Conservation (phyloP, 73 alveolate species). For the Paramecium octaurelia region DNA sequence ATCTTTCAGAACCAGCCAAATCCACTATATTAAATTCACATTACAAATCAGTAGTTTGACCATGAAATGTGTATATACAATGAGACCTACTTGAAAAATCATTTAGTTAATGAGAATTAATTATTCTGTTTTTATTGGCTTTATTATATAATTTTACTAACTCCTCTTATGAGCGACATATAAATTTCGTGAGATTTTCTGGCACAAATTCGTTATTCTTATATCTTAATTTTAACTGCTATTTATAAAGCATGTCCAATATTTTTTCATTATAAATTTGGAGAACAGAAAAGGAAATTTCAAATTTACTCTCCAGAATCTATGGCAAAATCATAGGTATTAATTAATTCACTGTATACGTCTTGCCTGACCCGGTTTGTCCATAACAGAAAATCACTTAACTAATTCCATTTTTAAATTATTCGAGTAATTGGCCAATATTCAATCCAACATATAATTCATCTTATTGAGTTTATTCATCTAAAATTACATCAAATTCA, state of each 20-base stretch:
- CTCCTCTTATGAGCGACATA: not conserved
- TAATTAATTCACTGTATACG: not conserved
- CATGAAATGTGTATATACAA: slow-evolving; percentile 89
- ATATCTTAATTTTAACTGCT: not conserved
- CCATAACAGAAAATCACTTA: slow-evolving; percentile 2
- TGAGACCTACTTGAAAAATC: slow-evolving; percentile 93
- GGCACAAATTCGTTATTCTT: not conserved
- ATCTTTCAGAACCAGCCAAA: slow-evolving; percentile 98
- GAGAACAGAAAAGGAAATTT: not conserved
- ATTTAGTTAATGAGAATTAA: slow-evolving; percentile 91
- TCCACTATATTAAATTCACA: slow-evolving; percentile 94
- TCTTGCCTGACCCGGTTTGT: not conserved
- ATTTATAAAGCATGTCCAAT: not conserved
- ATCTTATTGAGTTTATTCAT: not conserved
- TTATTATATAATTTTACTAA: not conserved
- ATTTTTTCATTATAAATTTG: slow-evolving; percentile 11
- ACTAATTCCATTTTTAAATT: not conserved
- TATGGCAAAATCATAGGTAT: not conserved
- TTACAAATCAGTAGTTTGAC: slow-evolving; percentile 75
- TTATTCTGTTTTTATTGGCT: slow-evolving; percentile 75
- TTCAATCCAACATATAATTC: not conserved
- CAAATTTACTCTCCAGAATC: not conserved
- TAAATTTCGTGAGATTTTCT: not conserved
- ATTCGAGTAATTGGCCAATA: not conserved
- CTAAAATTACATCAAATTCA: not conserved